Base-by-base conservation (phyloP, 371 early-diverging fungal genomes). In the Zancudomyces culisetae region DNA sequence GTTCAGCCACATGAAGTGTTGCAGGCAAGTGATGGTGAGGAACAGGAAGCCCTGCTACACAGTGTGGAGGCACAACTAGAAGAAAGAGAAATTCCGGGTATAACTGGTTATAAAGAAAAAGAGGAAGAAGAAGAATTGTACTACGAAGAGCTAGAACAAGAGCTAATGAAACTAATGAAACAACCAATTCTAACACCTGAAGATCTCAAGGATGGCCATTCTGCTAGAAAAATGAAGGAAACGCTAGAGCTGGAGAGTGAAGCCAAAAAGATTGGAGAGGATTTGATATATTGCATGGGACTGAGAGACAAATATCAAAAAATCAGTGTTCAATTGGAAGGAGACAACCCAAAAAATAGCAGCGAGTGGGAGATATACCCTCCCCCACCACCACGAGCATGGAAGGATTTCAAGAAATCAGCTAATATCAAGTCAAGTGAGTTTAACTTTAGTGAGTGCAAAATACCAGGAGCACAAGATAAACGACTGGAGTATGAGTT, bases 331-430 rank as follows among this genome's bases (percentile, higher is more conserved):
- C 95, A 93, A 63, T 70, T 76, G 27, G 69, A 78, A 13, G 70
- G 72, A 10, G 94, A 90, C 56, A 88, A 92, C 62, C 95, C 94
- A 22, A 82, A 81, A 45, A 87, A 92, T 64, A 51, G 55, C 2
- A 73, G 71, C 12, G 76, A 70, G 18, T 96, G 91, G 90, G 66
- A 71, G 2, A 83, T 93, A 41, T 91, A 93, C 60, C 96, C 96
- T 29, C 74, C 78, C 0, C 85, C 92, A 2, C 91, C 92, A 0
- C 73, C 71, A 2, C 84, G 84, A 2, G 71, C 78, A 0, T 66
- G 67, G 67, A 57, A 56, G 53, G 58, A 66, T 51, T 63, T 52
- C 43, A 22, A 54, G 27, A 55, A 60, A 42, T 60, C 56, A 0
- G 42, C 46, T 1, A 20, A 39, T 21, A 40, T 50, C 19, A 39